Conservation (phyloP, 2,329 filamentous ascomycete genomes). For the Stagonosporopsis cucurbitacearum region DNA sequence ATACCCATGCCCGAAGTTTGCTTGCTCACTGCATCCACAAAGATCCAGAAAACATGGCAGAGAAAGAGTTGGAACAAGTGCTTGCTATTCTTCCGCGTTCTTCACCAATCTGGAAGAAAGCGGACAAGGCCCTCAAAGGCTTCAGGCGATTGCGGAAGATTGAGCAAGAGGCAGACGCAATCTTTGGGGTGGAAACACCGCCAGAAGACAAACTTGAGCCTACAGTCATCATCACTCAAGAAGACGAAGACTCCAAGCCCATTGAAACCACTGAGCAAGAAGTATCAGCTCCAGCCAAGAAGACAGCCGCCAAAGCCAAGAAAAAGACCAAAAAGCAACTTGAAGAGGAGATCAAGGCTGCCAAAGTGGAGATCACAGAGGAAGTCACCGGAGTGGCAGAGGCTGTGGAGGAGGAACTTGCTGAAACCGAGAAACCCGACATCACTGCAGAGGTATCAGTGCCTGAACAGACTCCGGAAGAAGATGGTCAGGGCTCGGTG, state of each 20-base stretch:
- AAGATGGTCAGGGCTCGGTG: slow-evolving; percentile 57
- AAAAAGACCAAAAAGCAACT: slow-evolving; percentile 81
- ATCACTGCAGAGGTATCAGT: slow-evolving; percentile 36
- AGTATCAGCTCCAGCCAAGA: slow-evolving; percentile 35
- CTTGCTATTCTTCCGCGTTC: slow-evolving; percentile 61
- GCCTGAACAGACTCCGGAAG: slow-evolving; percentile 39
- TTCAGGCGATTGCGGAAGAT: slow-evolving; percentile 74
- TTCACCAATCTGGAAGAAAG: slow-evolving; percentile 76
- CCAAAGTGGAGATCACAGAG: slow-evolving; percentile 51
- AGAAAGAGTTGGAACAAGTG: slow-evolving; percentile 65
- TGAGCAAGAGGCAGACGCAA: slow-evolving; percentile 82
- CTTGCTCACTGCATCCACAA: slow-evolving; percentile 59
- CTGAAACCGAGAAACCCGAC: slow-evolving; percentile 33
- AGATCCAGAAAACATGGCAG: slow-evolving; percentile 73
- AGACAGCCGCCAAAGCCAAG: slow-evolving; percentile 64
- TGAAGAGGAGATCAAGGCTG: slow-evolving; percentile 59
- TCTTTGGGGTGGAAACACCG: slow-evolving; percentile 58
- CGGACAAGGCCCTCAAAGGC: slow-evolving; percentile 63
- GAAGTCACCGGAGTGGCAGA: slow-evolving; percentile 56
- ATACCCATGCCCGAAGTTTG: slow-evolving; percentile 54
- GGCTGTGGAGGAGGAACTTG: slow-evolving; percentile 40
- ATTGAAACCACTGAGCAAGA: slow-evolving; percentile 46
- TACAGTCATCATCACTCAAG: slow-evolving; percentile 48
- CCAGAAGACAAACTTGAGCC: slow-evolving; percentile 53
- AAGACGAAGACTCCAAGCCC: slow-evolving; percentile 51